phyloP scores from a whole-genome alignment of 441 rosid species.

The Daphne laureola region DNA sequence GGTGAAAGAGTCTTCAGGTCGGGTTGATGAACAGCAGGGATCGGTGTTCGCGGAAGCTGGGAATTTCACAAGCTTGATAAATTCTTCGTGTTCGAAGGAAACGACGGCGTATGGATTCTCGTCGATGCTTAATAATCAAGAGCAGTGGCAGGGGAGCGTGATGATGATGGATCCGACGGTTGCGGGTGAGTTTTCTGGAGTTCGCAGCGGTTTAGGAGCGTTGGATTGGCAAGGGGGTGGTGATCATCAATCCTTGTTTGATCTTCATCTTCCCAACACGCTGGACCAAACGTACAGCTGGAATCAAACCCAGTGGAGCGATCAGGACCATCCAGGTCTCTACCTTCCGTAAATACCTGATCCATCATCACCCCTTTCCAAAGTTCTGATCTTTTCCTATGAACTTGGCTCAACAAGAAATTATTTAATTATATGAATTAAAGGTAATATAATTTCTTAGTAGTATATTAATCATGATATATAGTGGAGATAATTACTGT shows the following conservation, averaged over 20 bases:
- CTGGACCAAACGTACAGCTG: conserved; percentile 78
- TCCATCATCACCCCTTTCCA: too few relatives aligned
- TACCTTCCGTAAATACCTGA: conserved; percentile 48
- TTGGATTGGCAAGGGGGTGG: conserved; percentile 72
- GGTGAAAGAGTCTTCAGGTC: conserved; percentile 20
- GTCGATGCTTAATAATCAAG: conserved; percentile 26
- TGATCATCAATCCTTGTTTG: conserved; percentile 44
- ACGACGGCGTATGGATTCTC: conserved; percentile 39
- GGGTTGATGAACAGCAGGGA: too few relatives aligned
- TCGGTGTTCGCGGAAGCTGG: conserved; percentile 77
- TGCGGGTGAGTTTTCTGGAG: conserved; percentile 26
- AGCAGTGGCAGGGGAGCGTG: conserved; percentile 24
- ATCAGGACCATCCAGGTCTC: conserved; percentile 50
- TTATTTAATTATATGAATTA: too few relatives aligned
- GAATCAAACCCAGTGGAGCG: conserved; percentile 73
- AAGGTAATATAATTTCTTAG: too few relatives aligned
- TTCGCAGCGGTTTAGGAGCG: conserved; percentile 41
- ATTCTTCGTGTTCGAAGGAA: conserved; percentile 34
- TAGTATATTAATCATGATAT: too few relatives aligned
- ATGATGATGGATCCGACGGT: conserved; percentile 42
- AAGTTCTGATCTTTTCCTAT: conserved; percentile 15
- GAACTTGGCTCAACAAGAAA: not conserved
- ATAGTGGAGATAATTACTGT: too few relatives aligned
- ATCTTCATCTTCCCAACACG: conserved; percentile 54
- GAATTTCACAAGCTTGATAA: conserved; percentile 40